A percentile compares a stretch with the other conserved stretches of the same genome.
These are phyloP conservation scores for Phytophthora cactorum DNA, from an alignment of 352 stramenopile genomes.

Conservation along the genomic window DNA sequence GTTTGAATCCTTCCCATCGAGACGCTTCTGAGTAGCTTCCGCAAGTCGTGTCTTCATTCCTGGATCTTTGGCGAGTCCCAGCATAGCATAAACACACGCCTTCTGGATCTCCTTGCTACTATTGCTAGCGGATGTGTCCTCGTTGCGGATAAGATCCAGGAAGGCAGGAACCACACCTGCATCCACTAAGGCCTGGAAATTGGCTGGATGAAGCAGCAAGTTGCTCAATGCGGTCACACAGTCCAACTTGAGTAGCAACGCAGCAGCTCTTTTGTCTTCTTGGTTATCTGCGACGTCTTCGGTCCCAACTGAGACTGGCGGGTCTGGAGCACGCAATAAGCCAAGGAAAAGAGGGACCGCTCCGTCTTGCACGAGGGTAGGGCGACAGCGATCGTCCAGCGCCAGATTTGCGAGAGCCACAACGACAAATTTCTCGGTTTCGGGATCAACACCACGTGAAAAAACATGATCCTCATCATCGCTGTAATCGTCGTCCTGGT, in stretches of 20 bases:
- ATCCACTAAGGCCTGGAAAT: constrained; percentile 78
- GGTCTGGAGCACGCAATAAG: constrained; percentile 44
- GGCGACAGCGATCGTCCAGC: constrained; percentile 74
- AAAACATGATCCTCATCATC: constrained; percentile 30
- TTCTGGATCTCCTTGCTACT: constrained; percentile 74
- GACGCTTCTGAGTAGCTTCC: constrained; percentile 37
- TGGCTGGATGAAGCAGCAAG: constrained; percentile 81
- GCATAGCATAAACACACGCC: constrained; percentile 81
- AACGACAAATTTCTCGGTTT: constrained; percentile 75
- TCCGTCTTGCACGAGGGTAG: constrained; percentile 66
- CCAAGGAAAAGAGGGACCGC: constrained; percentile 60
- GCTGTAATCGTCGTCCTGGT: constrained; percentile 27
- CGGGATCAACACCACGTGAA: constrained; percentile 35
- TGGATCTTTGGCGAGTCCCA: constrained; percentile 71
- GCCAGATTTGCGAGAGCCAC: constrained; percentile 75
- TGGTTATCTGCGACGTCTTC: constrained; percentile 19
- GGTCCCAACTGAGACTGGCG: neutral
- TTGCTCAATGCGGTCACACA: constrained; percentile 85
- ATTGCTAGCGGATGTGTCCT: constrained; percentile 26
- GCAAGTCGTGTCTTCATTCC: constrained; percentile 77
- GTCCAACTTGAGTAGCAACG: constrained; percentile 74
- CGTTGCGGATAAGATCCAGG: constrained; percentile 58
- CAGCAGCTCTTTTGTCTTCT: constrained; percentile 26
- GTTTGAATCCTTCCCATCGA: constrained; percentile 25
- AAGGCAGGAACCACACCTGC: constrained; percentile 80